These are phyloP conservation scores for Wallacemonas sp. DNA, from an alignment of 208 protist genomes.

Conservation along the genomic window DNA sequence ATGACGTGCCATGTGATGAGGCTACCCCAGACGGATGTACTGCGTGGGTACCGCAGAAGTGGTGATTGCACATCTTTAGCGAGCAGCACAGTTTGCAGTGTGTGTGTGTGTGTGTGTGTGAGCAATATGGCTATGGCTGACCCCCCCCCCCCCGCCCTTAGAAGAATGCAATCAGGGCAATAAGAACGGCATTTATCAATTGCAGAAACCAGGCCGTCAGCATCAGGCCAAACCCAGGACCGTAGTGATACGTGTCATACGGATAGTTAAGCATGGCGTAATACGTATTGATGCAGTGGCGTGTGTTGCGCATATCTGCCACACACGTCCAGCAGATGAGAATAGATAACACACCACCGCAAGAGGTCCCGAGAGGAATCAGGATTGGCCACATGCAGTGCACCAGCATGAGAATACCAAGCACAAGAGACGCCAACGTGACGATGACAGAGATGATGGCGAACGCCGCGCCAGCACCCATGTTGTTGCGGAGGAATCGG, in stretches of 20 bases:
- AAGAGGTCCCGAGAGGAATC: background rate
- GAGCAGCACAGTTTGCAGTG: too few relatives aligned
- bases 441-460: constrained; percentile 34
- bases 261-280: too few relatives aligned
- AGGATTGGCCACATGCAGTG: background rate
- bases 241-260: constrained; percentile 23
- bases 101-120: too few relatives aligned
- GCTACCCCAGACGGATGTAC: too few relatives aligned
- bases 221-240: constrained; percentile 41
- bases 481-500: constrained; percentile 25
- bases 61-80: too few relatives aligned
- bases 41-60: too few relatives aligned
- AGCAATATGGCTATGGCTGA: too few relatives aligned
- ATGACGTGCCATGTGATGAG: too few relatives aligned
- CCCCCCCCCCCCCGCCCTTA: too few relatives aligned
- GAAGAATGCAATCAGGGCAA: constrained; percentile 12
- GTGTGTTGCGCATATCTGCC: background rate
- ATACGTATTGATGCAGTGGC: constrained; percentile 22
- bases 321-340: background rate
- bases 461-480: constrained; percentile 36
- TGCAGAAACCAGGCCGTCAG: constrained; percentile 33
- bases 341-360: background rate
- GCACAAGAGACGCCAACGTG: constrained; percentile 33
- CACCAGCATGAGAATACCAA: constrained; percentile 29
- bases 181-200: constrained; percentile 19